Conservation (phyloP, 208 protist genomes). For the Leptomonas pyrrhocoris region DNA sequence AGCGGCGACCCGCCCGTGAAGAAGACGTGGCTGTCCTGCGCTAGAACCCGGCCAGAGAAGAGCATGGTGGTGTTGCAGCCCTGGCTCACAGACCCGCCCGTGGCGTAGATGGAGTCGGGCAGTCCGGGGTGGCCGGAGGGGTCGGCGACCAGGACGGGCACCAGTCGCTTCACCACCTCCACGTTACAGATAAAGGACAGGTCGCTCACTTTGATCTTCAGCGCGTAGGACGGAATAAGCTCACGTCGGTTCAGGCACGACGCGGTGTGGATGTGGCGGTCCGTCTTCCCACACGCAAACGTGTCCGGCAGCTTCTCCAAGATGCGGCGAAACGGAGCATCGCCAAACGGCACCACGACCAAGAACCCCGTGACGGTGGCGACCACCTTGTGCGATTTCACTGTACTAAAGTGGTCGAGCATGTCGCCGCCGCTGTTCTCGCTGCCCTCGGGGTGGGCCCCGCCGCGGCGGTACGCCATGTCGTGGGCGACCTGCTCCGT, state of each 20-base stretch:
- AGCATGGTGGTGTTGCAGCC: constrained; percentile 26
- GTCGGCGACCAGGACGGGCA: constrained; percentile 9
- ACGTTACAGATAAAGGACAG: constrained; percentile 61
- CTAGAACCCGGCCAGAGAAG: constrained; percentile 56
- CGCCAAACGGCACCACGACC: constrained; percentile 83
- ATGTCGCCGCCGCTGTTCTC: constrained; percentile 22
- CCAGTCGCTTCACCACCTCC: constrained; percentile 34
- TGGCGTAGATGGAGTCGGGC: constrained; percentile 10
- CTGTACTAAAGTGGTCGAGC: constrained; percentile 43
- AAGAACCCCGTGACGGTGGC: constrained; percentile 72
- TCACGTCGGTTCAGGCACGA: constrained; percentile 57
- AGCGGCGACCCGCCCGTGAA: constrained; percentile 71
- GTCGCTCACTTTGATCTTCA: constrained; percentile 69
- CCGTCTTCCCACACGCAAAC: constrained; percentile 48
- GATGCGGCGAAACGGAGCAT: constrained; percentile 75
- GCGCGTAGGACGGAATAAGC: constrained; percentile 81
- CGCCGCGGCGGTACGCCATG: constrained; percentile 31
- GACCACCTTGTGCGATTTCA: constrained; percentile 52
- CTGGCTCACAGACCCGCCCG: constrained; percentile 11
- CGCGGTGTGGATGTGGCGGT: constrained; percentile 48
- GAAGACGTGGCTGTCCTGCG: constrained; percentile 66
- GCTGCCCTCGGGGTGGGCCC: constrained; percentile 14
- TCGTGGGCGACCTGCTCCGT: constrained; percentile 55
- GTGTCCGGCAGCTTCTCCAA: constrained; percentile 63
- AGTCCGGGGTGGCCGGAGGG: neutral